Conservation (phyloP, 192 early-diverging fungal genomes). For the Backusella macrospora region DNA sequence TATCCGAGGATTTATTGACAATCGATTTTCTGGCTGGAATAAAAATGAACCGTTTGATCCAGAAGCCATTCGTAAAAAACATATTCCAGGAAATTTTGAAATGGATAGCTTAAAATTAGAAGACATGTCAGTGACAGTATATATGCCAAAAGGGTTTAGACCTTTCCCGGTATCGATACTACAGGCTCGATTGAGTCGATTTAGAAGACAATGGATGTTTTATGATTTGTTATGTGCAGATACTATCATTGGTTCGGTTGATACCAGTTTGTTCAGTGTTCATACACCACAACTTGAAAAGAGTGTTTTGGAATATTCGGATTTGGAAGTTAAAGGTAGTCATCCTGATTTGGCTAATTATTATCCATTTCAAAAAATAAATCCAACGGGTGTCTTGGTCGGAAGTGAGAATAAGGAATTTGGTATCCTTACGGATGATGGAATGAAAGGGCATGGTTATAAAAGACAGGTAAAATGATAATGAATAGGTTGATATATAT, state of each 20-base stretch:
- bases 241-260: conserved; percentile 88
- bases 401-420: conserved; percentile 34
- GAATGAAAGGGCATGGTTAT: conserved; percentile 40
- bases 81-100: conserved; percentile 82
- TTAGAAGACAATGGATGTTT: conserved; percentile 91
- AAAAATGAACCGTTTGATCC: conserved; percentile 61
- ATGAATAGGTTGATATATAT: background rate
- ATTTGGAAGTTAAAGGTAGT: conserved; percentile 21
- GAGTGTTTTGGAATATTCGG: conserved; percentile 40
- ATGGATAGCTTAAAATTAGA: conserved; percentile 80
- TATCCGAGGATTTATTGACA: conserved; percentile 87
- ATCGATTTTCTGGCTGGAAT: conserved; percentile 79
- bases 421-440: conserved; percentile 39
- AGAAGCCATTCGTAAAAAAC: conserved; percentile 57
- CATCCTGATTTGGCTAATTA: conserved; percentile 41
- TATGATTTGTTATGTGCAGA: conserved; percentile 89
- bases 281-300: conserved; percentile 79
- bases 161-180: conserved; percentile 89
- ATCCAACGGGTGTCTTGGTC: conserved; percentile 40
- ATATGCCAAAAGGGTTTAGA: conserved; percentile 80
- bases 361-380: conserved; percentile 30
- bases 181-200: conserved; percentile 76
- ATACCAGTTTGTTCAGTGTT: conserved; percentile 94
- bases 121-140: conserved; percentile 84
- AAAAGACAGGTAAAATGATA: conserved; percentile 44